A percentile compares a stretch with the other conserved stretches of the same genome.
phyloP scores from a whole-genome alignment of 2,329 filamentous ascomycete genomes.

The Magnaporthales sp. region DNA sequence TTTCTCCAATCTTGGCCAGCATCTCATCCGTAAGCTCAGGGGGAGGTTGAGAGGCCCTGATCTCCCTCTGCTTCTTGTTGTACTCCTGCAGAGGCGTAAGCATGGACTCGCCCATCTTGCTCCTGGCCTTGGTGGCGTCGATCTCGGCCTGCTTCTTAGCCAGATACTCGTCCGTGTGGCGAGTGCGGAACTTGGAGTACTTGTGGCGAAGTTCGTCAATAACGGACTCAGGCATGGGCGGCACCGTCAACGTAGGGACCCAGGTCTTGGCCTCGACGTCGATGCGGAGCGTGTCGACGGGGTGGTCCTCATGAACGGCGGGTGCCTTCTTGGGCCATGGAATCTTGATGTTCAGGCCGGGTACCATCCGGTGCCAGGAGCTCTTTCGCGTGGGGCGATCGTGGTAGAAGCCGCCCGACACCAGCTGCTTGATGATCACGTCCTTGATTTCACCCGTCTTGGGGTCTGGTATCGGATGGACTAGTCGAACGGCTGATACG shows the following conservation, averaged over 20 bases:
- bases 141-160: constrained; percentile 31
- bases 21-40: constrained; percentile 48
- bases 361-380: constrained; percentile 51
- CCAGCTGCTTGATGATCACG: constrained; percentile 66
- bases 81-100: constrained; percentile 51
- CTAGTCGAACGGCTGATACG: constrained; percentile 68
- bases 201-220: constrained; percentile 80
- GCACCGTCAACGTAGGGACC: constrained; percentile 64
- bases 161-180: constrained; percentile 70
- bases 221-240: constrained; percentile 71
- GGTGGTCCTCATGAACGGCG: constrained; percentile 42
- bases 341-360: constrained; percentile 63
- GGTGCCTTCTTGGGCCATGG: constrained; percentile 58
- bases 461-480: constrained; percentile 64
- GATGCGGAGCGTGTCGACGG: constrained; percentile 65
- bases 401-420: constrained; percentile 38
- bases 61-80: constrained; percentile 43
- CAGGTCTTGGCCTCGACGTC: constrained; percentile 69
- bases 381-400: constrained; percentile 40
- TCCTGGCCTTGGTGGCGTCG: constrained; percentile 23
- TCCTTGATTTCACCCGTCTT: constrained; percentile 59
- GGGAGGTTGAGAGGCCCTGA: constrained; percentile 43
- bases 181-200: constrained; percentile 72
- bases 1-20: constrained; percentile 52
- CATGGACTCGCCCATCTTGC: constrained; percentile 29